Conservation (phyloP, 1,284 basidiomycete species). For the Erythrobasidium hasegawianum region DNA sequence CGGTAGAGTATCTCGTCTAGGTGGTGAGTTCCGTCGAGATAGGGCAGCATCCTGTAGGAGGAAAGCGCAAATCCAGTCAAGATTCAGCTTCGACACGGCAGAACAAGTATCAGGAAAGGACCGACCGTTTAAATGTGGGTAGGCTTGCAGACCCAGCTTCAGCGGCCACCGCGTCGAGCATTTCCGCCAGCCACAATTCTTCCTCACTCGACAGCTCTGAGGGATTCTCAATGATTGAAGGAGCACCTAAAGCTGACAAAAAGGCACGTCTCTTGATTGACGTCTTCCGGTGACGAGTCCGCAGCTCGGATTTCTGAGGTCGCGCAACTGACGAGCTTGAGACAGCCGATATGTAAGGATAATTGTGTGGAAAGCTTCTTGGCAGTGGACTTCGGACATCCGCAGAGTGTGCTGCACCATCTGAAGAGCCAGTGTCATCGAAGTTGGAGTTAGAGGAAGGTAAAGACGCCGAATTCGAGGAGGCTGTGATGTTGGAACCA, state of each 20-base stretch:
- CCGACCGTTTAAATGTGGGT: constrained; percentile 12
- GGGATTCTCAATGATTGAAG: constrained; percentile 28
- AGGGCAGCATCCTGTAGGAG: constrained; percentile 50
- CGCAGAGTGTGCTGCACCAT: neutral
- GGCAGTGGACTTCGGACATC: constrained; percentile 19
- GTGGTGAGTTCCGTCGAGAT: constrained; percentile 56
- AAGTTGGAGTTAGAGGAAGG: neutral
- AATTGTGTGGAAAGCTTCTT: constrained; percentile 27
- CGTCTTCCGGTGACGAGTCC: neutral
- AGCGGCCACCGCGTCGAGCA: constrained; percentile 16
- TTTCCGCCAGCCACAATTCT: constrained; percentile 25
- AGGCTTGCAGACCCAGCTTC: constrained; percentile 11
- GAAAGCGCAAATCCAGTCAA: no score
- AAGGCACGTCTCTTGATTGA: neutral
- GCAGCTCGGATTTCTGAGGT: constrained; percentile 12
- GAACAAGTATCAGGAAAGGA: no score
- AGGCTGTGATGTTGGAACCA: neutral
- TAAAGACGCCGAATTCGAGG: constrained; percentile 12
- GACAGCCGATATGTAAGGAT: constrained; percentile 27
- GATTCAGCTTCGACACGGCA: no score
- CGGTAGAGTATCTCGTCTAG: constrained; percentile 44
- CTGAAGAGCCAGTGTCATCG: neutral
- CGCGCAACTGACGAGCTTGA: constrained; percentile 15
- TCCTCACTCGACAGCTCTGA: constrained; percentile 25
- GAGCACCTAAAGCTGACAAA: constrained; percentile 21